Conservation (phyloP, 768 basidiomycete genomes). For the Rickenella mellea region DNA sequence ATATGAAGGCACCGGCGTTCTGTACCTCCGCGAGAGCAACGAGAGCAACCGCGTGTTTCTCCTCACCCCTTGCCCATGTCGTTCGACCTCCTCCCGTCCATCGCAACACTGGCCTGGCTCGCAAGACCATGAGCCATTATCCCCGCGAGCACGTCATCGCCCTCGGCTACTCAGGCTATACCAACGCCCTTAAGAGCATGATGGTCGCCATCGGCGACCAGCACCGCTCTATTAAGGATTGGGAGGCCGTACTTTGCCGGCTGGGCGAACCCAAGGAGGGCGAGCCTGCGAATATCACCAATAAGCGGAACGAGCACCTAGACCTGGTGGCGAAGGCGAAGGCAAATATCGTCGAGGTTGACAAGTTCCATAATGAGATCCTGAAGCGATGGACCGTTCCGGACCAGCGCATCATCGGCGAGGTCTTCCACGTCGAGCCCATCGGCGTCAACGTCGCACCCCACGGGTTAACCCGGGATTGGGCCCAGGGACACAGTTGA, state of each 20-base stretch:
- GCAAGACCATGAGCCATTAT: constrained; percentile 13
- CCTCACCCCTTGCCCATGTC: constrained; percentile 27
- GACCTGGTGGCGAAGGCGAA: constrained; percentile 12
- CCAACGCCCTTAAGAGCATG: constrained; percentile 18
- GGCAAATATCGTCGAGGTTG: constrained; percentile 14
- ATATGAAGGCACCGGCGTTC: constrained; percentile 26
- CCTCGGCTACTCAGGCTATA: constrained; percentile 19
- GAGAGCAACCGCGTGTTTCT: constrained; percentile 16
- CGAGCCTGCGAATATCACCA: constrained; percentile 8
- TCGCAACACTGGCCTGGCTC: constrained; percentile 14
- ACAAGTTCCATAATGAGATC: constrained; percentile 19
- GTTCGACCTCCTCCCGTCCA: constrained; percentile 20
- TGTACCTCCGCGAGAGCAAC: constrained; percentile 21
- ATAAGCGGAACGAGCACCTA: constrained; percentile 14
- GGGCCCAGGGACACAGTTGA: constrained; percentile 22
- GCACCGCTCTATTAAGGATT: constrained; percentile 12
- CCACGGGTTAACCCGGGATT: constrained; percentile 23
- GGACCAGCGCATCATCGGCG: constrained; percentile 23
- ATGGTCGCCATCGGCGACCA: constrained; percentile 15
- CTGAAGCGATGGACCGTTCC: constrained; percentile 14
- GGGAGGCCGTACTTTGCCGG: constrained; percentile 10
- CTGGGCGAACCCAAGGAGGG: constrained; percentile 13
- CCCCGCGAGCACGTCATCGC: constrained; percentile 21
- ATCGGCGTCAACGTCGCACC: constrained; percentile 17
- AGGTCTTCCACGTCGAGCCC: constrained; percentile 19